A percentile compares a stretch with the other conserved stretches of the same genome.
These are phyloP conservation scores for Strigomonas culicis DNA, from an alignment of 208 protist genomes.

Conservation along the genomic window DNA sequence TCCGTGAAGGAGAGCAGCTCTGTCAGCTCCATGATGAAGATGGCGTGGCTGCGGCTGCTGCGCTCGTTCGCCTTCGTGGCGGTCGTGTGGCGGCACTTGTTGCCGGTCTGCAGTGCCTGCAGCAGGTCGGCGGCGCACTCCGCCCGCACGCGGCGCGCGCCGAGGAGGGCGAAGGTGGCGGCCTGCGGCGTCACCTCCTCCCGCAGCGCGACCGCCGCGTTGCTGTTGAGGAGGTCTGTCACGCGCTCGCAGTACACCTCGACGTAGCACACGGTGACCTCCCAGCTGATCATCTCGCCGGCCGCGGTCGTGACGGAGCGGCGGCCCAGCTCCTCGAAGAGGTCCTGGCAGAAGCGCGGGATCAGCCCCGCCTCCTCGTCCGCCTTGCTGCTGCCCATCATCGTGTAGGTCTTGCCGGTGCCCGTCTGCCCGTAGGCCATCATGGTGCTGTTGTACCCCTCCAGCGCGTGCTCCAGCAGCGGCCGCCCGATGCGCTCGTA, in stretches of 20 bases:
- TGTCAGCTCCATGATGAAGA: constrained; percentile 82
- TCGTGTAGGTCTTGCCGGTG: constrained; percentile 88
- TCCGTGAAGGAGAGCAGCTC: constrained; percentile 60
- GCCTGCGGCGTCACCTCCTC: constrained; percentile 65
- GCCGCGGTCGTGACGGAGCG: constrained; percentile 34
- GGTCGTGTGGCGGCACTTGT: constrained; percentile 61
- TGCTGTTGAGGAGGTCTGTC: constrained; percentile 78
- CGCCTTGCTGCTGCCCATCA: constrained; percentile 61
- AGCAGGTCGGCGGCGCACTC: constrained; percentile 20
- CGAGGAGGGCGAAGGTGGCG: constrained; percentile 57
- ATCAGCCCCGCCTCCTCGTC: not conserved
- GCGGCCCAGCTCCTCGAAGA: constrained; percentile 29
- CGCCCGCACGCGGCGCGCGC: constrained; percentile 46
- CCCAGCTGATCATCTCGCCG: constrained; percentile 64
- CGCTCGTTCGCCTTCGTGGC: constrained; percentile 69
- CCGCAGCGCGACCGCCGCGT: constrained; percentile 44
- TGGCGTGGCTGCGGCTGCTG: constrained; percentile 82
- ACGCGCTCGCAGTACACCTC: constrained; percentile 92
- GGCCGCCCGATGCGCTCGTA: constrained; percentile 84
- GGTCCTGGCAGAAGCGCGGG: not conserved
- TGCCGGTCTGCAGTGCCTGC: constrained; percentile 69
- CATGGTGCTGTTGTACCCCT: constrained; percentile 77
- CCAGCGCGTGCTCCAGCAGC: constrained; percentile 77
- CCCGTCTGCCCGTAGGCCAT: constrained; percentile 84
- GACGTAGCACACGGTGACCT: constrained; percentile 81